A percentile compares a stretch with the other conserved stretches of the same genome.
Evolutionary conservation across 306 rosid genomes (phyloP).

Genomic region (Malus sieversii): DNA sequence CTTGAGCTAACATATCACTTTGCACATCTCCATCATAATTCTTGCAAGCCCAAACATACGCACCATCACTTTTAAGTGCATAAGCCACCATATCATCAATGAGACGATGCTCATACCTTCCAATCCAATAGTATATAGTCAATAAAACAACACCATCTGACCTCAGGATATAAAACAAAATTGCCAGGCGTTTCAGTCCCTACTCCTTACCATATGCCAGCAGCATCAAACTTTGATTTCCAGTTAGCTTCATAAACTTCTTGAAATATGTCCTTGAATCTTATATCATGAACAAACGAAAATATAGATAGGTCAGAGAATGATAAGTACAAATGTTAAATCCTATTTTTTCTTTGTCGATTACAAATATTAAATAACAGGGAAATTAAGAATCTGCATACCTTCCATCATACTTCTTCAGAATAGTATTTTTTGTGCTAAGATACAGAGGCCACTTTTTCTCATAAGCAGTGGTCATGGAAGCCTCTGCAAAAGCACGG

Average conservation of each 20-base stretch:
- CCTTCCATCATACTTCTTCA: slow-evolving; percentile 99
- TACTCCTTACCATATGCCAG: slow-evolving; percentile 68
- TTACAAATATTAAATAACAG: not conserved
- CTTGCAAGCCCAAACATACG: slow-evolving; percentile 99
- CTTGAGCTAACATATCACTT: slow-evolving; percentile 99
- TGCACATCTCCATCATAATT: slow-evolving; percentile 99
- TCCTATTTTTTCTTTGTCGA: not conserved
- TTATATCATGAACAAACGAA: slow-evolving; percentile 29
- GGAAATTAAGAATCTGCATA: slow-evolving; percentile 22
- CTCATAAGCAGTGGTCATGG: slow-evolving; percentile 78
- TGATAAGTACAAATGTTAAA: not conserved
- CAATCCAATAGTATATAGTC: slow-evolving; percentile 19
- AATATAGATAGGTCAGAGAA: not conserved
- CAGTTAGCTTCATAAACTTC: slow-evolving; percentile 91
- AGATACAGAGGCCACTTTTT: slow-evolving; percentile 99
- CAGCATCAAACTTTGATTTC: slow-evolving; percentile 92
- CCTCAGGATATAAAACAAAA: slow-evolving; percentile 4
- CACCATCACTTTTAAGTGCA: slow-evolving; percentile 97
- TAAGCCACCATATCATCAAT: slow-evolving; percentile 99
- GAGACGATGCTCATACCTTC: slow-evolving; percentile 97
- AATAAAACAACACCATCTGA: not conserved
- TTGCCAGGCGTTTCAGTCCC: slow-evolving; percentile 13
- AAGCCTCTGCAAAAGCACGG: slow-evolving; percentile 83
- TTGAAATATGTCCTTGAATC: slow-evolving; percentile 98
- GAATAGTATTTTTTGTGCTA: slow-evolving; percentile 94